A percentile compares a stretch with the other conserved stretches of the same genome.
Evolutionary conservation across 169 alveolate genomes (phyloP).

Genomic region (Amoebophrya sp.): DNA sequence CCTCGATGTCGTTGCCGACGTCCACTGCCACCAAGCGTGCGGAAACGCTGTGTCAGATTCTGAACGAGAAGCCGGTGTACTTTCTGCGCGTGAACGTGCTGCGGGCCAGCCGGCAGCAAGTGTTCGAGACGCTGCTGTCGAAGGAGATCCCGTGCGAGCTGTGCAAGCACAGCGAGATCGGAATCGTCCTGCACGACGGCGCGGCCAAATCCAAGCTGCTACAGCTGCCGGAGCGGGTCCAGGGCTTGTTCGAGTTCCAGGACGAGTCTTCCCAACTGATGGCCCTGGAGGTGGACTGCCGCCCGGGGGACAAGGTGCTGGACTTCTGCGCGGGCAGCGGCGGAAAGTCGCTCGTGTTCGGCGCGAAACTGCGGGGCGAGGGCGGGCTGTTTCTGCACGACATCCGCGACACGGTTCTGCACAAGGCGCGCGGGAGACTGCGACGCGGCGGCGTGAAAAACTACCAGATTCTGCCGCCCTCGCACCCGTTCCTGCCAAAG

Average conservation of each 20-base stretch:
- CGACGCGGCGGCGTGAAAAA: constrained; percentile 80
- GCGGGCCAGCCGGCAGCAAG: constrained; percentile 34
- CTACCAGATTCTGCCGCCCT: constrained; percentile 50
- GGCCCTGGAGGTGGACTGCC: constrained; percentile 41
- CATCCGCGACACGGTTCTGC: constrained; percentile 45
- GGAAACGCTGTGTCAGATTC: constrained; percentile 52
- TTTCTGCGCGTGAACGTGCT: constrained; percentile 52
- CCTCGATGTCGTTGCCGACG: no score
- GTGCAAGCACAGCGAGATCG: neutral
- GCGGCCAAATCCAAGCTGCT: neutral
- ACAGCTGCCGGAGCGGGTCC: neutral
- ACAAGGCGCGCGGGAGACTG: constrained; percentile 70
- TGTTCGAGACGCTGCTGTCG: constrained; percentile 45
- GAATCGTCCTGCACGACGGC: neutral
- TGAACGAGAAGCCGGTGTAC: constrained; percentile 61
- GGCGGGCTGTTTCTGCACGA: constrained; percentile 81
- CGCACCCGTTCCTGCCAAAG: constrained; percentile 37
- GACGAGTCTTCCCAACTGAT: constrained; percentile 76
- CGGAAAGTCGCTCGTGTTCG: constrained; percentile 81
- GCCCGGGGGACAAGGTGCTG: neutral
- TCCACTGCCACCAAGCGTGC: no score
- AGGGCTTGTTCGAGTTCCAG: constrained; percentile 77
- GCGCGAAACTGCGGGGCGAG: constrained; percentile 62
- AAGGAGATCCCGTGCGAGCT: constrained; percentile 18
- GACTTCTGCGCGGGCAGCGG: constrained; percentile 80